Conservation (phyloP, 139 green algal genomes). For the Cymbomonas tetramitiformis region DNA sequence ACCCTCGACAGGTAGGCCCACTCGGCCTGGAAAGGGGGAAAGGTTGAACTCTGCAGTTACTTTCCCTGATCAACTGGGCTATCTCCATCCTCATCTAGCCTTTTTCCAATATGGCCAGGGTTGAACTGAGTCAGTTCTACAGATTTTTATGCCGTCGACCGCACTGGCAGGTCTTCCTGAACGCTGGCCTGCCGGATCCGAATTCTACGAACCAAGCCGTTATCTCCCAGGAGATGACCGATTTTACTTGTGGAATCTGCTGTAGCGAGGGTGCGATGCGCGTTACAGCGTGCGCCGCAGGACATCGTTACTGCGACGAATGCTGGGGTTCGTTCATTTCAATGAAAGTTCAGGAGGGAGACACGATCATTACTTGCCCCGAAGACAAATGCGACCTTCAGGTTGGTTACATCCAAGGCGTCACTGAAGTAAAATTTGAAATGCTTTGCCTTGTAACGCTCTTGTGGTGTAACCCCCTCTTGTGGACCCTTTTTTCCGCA, state of each 20-base stretch:
- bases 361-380: constrained; percentile 10
- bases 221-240: not conserved
- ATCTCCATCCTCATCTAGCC: not conserved
- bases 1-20: constrained; percentile 9
- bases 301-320: constrained; percentile 14
- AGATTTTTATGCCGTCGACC: too few relatives aligned
- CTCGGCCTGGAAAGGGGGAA: not conserved
- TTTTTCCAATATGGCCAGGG: not conserved
- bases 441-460: too few relatives aligned
- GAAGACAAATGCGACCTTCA: not conserved
- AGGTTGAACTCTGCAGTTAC: too few relatives aligned
- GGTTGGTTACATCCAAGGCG: constrained; percentile 5
- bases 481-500: too few relatives aligned
- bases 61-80: too few relatives aligned
- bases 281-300: constrained; percentile 4
- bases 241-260: constrained; percentile 19
- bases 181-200: too few relatives aligned
- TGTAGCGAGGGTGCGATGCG: constrained; percentile 1
- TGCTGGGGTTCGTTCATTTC: constrained; percentile 15
- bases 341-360: constrained; percentile 17
- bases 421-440: too few relatives aligned
- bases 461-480: too few relatives aligned
- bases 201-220: too few relatives aligned
- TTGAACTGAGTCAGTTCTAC: not conserved
- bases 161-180: too few relatives aligned